Evolutionary conservation across 108 stramenopile species (phyloP).

Genomic region (Skeletonema potamos): DNA sequence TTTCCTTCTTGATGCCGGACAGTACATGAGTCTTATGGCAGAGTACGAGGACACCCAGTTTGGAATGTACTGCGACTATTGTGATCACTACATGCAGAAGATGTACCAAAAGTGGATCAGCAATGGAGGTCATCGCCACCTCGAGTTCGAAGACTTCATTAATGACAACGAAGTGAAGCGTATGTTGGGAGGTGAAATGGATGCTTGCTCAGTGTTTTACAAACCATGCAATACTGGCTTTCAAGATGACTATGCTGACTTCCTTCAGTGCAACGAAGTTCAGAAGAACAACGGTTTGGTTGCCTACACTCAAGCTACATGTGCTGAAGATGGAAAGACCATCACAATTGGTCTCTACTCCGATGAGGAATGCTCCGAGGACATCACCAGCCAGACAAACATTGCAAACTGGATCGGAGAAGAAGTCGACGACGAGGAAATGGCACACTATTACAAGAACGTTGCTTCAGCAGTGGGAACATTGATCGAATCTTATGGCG

Average conservation of each 20-base stretch:
- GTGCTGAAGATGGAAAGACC: constrained; percentile 58
- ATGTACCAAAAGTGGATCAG: constrained; percentile 19
- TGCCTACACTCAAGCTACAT: constrained; percentile 73
- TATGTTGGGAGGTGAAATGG: constrained; percentile 13
- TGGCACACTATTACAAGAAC: constrained; percentile 10
- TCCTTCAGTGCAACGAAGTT: constrained; percentile 35
- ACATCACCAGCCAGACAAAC: constrained; percentile 42
- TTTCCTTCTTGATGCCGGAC: constrained; percentile 69
- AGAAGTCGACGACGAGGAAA: constrained; percentile 21
- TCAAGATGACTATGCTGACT: constrained; percentile 17
- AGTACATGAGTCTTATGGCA: constrained; percentile 69
- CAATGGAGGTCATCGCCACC: constrained; percentile 1
- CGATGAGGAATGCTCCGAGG: constrained; percentile 80
- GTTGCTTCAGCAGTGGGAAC: neutral
- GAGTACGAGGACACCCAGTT: constrained; percentile 60
- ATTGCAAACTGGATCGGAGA: constrained; percentile 31
- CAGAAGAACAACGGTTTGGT: constrained; percentile 49
- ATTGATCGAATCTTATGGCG: neutral
- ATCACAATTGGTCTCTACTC: constrained; percentile 75
- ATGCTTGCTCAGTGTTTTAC: constrained; percentile 29
- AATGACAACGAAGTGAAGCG: constrained; percentile 17
- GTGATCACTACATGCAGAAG: constrained; percentile 21
- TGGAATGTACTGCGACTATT: constrained; percentile 60
- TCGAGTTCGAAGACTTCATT: constrained; percentile 34
- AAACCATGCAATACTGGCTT: constrained; percentile 10